A percentile compares a stretch with the other conserved stretches of the same genome.
These are phyloP conservation scores for Apostasia ramifera DNA, from an alignment of 106 monocot genomes.

Conservation along the genomic window DNA sequence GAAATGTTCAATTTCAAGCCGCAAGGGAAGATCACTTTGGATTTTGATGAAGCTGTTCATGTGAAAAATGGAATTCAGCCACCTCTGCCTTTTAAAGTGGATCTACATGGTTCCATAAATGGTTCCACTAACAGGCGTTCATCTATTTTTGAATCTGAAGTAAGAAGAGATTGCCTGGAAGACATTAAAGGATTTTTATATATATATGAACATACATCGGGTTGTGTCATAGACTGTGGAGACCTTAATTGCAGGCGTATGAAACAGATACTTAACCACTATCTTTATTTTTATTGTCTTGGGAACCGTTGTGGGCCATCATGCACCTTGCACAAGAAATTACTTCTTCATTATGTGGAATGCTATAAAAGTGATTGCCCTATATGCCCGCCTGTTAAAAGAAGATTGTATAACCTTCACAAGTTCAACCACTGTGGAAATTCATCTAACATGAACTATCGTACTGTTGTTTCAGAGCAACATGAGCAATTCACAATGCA, in stretches of 20 bases:
- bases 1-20: neutral
- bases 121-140: neutral
- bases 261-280: constrained; percentile 11
- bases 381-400: constrained; percentile 21
- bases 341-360: constrained; percentile 18
- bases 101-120: neutral
- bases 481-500: constrained; percentile 3
- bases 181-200: neutral
- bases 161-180: neutral
- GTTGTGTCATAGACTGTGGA: constrained; percentile 7
- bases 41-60: neutral
- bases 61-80: neutral
- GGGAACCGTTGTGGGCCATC: neutral
- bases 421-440: neutral
- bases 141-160: neutral
- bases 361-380: constrained; percentile 13
- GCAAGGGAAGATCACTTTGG: neutral
- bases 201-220: constrained; percentile 13
- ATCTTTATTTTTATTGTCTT: constrained; percentile 9
- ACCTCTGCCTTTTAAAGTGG: neutral
- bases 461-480: neutral
- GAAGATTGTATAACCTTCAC: neutral
- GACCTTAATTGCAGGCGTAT: neutral
- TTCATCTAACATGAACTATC: neutral
- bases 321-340: constrained; percentile 5